Percentiles rank a stretch among this genome's conserved stretches.
Evolutionary conservation across 805 yeast species (phyloP).

Genomic region (Schwanniomyces polymorphus): DNA sequence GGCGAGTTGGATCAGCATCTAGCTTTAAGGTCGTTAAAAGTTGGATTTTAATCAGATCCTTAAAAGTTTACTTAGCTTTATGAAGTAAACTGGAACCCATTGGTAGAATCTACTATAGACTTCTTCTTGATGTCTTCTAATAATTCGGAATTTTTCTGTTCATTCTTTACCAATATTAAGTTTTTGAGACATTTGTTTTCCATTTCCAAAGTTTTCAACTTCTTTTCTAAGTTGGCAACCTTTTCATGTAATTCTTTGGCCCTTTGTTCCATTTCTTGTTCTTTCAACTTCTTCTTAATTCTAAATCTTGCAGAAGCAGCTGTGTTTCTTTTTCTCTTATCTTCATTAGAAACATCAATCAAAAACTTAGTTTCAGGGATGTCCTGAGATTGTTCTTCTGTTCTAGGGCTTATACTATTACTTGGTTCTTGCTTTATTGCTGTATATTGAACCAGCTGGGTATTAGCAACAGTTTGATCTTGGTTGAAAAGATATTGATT

Average conservation of each 20-base stretch:
- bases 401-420: neutral
- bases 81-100: conserved; percentile 31
- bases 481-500: neutral
- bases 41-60: conserved; percentile 9
- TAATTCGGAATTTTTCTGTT: conserved; percentile 52
- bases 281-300: conserved; percentile 86
- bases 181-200: conserved; percentile 85
- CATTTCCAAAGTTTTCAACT: conserved; percentile 85
- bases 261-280: conserved; percentile 83
- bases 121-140: conserved; percentile 52
- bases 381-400: neutral
- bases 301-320: conserved; percentile 95
- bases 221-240: conserved; percentile 64
- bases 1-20: conserved; percentile 1
- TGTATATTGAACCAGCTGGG: neutral
- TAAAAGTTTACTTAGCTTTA: conserved; percentile 14
- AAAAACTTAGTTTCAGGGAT: neutral
- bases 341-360: conserved; percentile 45
- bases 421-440: conserved; percentile 1
- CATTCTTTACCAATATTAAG: conserved; percentile 79
- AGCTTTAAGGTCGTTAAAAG: conserved; percentile 5
- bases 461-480: neutral
- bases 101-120: conserved; percentile 37
- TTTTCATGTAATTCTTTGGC: conserved; percentile 71
- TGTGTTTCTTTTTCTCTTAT: conserved; percentile 83